Evolutionary conservation across 2,329 filamentous ascomycete species (phyloP), one percentile per base, ranked within the genome.

Genomic region (Mycosphaerella arachidis): DNA sequence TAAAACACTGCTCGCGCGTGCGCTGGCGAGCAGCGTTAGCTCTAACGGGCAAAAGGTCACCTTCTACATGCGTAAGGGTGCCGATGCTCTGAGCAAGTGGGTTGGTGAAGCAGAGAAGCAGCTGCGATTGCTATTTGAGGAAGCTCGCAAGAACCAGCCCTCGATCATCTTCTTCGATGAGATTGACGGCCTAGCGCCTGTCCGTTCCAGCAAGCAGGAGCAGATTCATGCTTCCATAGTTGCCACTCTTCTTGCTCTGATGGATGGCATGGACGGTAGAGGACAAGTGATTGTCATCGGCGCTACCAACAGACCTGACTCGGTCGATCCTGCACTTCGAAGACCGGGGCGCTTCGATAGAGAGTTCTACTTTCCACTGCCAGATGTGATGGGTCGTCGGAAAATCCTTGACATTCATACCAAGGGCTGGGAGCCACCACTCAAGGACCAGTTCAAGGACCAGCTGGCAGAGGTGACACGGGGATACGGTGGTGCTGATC

Each of bases 131-230:
- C 82, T 99, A 5, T 99, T 99, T 66, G 94, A 97, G 69, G 94
- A 99, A 76, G 94, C 94, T 16, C 85, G 93, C 63, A 94, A 92
- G 74, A 97, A 89, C 1, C 94, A 99, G 71, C 94, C 94, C 0
- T 97, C 93, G 74, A 99, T 99, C 75, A 99, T 99, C 74, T 99
- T 99, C 79, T 97, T 99, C 68, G 94, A 99, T 73, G 94, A 99
- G 75, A 99, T 99, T 67, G 94, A 99, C 77, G 94, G 94, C 57
- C 82, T 99, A 65, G 94, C 94, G 2, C 95, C 94, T 55, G 94
- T 97, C 35, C 85, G 94, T 68, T 97, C 94, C 12, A 97, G 93
- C 76, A 97, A 97, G 75, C 93, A 97, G 77, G 94, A 99, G 73
- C 94, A 99, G 76, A 97, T 97, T 61, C 94, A 99, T 75, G 92